These are phyloP conservation scores for Castanea sativa DNA, from an alignment of 306 rosid genomes.

Conservation along the genomic window DNA sequence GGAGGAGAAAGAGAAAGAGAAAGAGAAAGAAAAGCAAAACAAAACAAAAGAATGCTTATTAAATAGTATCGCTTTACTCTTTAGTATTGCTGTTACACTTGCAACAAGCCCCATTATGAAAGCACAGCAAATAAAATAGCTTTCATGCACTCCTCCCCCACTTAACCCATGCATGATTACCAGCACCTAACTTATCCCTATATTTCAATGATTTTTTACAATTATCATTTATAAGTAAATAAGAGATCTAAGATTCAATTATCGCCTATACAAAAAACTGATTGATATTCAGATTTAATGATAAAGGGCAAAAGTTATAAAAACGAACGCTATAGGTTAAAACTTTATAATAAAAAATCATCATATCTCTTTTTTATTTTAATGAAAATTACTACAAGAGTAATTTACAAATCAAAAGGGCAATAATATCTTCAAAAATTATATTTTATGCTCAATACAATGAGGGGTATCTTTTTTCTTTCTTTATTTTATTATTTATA, in stretches of 20 bases:
- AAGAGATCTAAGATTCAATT: rapidly evolving
- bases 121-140: constrained; percentile 17
- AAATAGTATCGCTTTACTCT: constrained; percentile 11
- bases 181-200: constrained; percentile 24
- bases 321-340: rapidly evolving
- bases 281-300: no score
- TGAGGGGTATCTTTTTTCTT: no score
- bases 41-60: constrained; percentile 17
- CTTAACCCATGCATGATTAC: constrained; percentile 32
- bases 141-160: constrained; percentile 25
- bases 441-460: neutral
- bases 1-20: constrained; percentile 33
- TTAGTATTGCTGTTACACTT: constrained; percentile 15
- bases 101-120: constrained; percentile 20
- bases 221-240: neutral
- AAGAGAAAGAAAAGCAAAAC: neutral
- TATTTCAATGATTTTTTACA: constrained; percentile 20
- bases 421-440: neutral
- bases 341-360: neutral
- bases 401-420: neutral
- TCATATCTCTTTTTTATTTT: neutral
- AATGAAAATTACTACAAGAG: neutral
- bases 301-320: rapidly evolving
- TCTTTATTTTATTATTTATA: no score
- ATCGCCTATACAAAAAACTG: no score